Conservation (phyloP, 2,329 filamentous ascomycete species). For the Colletotrichum simmondsii region DNA sequence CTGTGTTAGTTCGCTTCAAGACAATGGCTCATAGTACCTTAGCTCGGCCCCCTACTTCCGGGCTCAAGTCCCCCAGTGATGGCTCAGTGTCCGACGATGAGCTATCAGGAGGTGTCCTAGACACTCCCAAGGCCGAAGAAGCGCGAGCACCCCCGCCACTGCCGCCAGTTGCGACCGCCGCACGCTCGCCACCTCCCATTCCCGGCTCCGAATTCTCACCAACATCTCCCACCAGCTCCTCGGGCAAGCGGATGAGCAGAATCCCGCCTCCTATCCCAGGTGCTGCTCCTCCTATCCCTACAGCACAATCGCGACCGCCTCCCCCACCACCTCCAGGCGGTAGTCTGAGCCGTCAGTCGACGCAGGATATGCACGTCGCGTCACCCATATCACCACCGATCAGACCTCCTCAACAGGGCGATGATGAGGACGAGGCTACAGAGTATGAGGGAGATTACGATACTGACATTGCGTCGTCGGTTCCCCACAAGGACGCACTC, state of each 20-base stretch:
- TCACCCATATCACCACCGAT: conserved; percentile 54
- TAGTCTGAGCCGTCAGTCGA: conserved; percentile 66
- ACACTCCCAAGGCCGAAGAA: conserved; percentile 19
- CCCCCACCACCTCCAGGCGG: conserved; percentile 72
- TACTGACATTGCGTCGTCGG: conserved; percentile 94
- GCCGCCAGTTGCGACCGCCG: conserved; percentile 37
- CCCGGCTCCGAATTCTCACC: conserved; percentile 55
- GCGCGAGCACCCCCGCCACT: conserved; percentile 53
- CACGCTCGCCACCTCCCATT: conserved; percentile 48
- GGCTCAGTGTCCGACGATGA: conserved; percentile 94
- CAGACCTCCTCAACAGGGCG: conserved; percentile 66
- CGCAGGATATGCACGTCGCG: conserved; percentile 61
- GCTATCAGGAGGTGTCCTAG: conserved; percentile 62
- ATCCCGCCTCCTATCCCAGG: conserved; percentile 71
- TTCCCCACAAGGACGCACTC: conserved; percentile 92
- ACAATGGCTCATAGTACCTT: conserved; percentile 24
- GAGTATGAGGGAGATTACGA: conserved; percentile 99
- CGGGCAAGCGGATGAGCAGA: conserved; percentile 66
- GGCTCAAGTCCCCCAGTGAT: conserved; percentile 70
- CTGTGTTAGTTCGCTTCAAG: not conserved
- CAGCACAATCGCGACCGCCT: conserved; percentile 69
- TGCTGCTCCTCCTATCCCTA: conserved; percentile 56
- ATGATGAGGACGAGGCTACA: conserved; percentile 79
- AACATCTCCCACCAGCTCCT: conserved; percentile 53
- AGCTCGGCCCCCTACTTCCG: conserved; percentile 72